A percentile compares a stretch with the other conserved stretches of the same genome.
Conservation (phyloP, 768 basidiomycete genomes). For the Polyporus arcularius region DNA sequence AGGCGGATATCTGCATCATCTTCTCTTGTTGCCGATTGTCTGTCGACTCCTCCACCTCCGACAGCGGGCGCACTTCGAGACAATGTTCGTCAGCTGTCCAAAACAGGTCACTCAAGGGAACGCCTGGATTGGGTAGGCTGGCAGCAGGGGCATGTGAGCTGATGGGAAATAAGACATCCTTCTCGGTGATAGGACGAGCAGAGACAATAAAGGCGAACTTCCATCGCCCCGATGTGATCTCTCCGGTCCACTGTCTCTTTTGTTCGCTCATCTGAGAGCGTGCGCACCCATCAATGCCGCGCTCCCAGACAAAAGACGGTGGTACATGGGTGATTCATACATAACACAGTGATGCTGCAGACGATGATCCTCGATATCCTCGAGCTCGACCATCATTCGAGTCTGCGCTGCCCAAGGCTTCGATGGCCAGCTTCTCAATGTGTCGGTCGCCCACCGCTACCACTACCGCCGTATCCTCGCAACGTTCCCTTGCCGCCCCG, state of each 20-base stretch:
- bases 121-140: slow-evolving; percentile 1
- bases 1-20: too few relatives aligned
- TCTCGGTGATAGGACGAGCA: neutral
- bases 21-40: too few relatives aligned
- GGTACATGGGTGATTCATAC: slow-evolving; percentile 6
- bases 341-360: slow-evolving; percentile 13
- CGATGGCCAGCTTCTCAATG: slow-evolving; percentile 7
- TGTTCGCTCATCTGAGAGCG: slow-evolving; percentile 4
- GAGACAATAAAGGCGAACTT: slow-evolving; percentile 9
- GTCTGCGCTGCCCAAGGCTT: slow-evolving; percentile 1
- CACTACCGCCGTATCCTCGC: slow-evolving; percentile 12
- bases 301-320: slow-evolving; percentile 9
- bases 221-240: slow-evolving; percentile 10
- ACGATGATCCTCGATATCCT: slow-evolving; percentile 4
- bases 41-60: too few relatives aligned
- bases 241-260: slow-evolving; percentile 5
- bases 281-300: slow-evolving; percentile 4
- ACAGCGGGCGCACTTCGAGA: neutral
- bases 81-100: neutral
- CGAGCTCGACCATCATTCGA: neutral
- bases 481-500: slow-evolving; percentile 12
- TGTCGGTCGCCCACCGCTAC: slow-evolving; percentile 16
- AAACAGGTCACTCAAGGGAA: slow-evolving; percentile 5
- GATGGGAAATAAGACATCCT: slow-evolving; percentile 2
- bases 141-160: slow-evolving; percentile 11